phyloP scores from a whole-genome alignment of 2,329 filamentous ascomycete species.

The Thelonectria blattea region DNA sequence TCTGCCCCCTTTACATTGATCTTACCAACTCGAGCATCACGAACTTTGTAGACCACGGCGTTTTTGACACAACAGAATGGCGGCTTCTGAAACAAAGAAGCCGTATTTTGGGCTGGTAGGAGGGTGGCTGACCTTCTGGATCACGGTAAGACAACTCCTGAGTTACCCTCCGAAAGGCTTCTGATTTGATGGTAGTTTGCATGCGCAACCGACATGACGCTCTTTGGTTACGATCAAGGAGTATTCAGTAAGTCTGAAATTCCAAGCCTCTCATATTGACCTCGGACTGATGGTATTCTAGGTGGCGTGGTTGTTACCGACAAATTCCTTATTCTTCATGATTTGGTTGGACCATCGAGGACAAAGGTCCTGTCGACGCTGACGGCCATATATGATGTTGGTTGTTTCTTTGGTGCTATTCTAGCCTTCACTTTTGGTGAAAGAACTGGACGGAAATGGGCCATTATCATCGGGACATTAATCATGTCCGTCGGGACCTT shows the following conservation, averaged over 20 bases:
- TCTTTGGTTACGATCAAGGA: constrained; percentile 13
- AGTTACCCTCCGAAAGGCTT: not conserved
- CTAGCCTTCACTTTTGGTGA: constrained; percentile 13
- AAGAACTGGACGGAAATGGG: constrained; percentile 5
- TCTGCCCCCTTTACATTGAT: not conserved
- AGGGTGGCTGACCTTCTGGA: constrained; percentile 3
- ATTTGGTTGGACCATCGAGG: constrained; percentile 2
- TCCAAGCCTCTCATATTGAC: not conserved
- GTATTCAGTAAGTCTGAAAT: constrained; percentile 2
- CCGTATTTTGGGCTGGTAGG: constrained; percentile 9
- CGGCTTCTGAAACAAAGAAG: not conserved
- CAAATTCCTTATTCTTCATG: constrained; percentile 1
- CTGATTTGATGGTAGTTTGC: not conserved
- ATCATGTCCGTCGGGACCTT: constrained; percentile 14
- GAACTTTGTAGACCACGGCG: not conserved
- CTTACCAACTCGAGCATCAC: not conserved
- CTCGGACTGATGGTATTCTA: not conserved
- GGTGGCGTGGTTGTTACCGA: constrained; percentile 7
- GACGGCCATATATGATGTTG: constrained; percentile 19
- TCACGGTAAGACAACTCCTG: not conserved
- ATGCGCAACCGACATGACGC: constrained; percentile 5
- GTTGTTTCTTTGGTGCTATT: constrained; percentile 19
- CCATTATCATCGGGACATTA: constrained; percentile 9
- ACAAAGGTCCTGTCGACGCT: constrained; percentile 8
- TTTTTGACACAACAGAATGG: not conserved